Conservation (phyloP, 2,329 filamentous ascomycete species). For the Knufia fluminis region DNA sequence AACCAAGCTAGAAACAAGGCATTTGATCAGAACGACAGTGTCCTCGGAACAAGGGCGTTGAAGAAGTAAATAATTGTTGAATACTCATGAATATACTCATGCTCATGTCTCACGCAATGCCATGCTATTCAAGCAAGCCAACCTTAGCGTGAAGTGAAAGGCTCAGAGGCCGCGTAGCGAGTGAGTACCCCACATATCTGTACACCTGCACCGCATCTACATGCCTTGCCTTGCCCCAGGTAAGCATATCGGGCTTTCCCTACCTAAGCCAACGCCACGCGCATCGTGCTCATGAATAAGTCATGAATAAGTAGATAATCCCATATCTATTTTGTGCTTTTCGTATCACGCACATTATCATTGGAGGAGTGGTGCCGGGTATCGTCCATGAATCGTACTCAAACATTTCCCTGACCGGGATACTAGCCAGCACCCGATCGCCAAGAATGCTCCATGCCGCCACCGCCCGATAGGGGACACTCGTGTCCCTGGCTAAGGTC, state of each 20-base stretch:
- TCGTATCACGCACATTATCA: background rate
- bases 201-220: background rate
- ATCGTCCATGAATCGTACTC: slow-evolving; percentile 4
- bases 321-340: slow-evolving; percentile 3
- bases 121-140: background rate
- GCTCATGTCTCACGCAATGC: background rate
- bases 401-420: background rate
- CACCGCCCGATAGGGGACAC: no score
- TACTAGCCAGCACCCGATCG: background rate
- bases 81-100: background rate
- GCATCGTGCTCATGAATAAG: background rate
- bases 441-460: background rate
- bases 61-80: no score
- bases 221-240: background rate
- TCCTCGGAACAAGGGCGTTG: no score
- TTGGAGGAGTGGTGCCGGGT: background rate
- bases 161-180: background rate
- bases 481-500: background rate
- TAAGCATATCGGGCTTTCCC: background rate
- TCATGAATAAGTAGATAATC: background rate
- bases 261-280: background rate
- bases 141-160: background rate
- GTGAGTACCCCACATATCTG: background rate
- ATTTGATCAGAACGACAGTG: no score
- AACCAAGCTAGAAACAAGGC: no score